Evolutionary conservation across 2,329 filamentous ascomycete species (phyloP).

Genomic region (Calonectria pauciramosa): DNA sequence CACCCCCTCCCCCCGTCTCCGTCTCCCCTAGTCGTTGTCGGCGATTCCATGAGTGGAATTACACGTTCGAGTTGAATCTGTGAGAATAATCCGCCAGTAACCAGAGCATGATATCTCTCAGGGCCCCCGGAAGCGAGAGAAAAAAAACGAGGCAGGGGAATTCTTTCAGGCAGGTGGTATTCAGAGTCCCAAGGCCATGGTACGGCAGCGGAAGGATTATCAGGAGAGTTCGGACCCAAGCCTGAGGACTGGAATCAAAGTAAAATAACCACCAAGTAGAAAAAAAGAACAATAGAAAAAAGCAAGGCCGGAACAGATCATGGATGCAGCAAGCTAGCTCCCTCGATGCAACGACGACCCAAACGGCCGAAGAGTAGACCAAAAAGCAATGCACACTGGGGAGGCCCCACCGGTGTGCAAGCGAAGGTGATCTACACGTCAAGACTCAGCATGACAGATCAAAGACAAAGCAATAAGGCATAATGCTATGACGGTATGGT

Average conservation of each 20-base stretch:
- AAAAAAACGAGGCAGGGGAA: not conserved
- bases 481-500: not conserved
- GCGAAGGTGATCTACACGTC: not conserved
- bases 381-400: not conserved
- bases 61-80: not conserved
- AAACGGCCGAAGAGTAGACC: not conserved
- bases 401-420: not conserved
- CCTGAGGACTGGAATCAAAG: slow-evolving; percentile 15
- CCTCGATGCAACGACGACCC: not conserved
- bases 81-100: slow-evolving; percentile 27
- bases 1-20: not conserved
- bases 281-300: not conserved
- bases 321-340: not conserved
- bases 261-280: slow-evolving; percentile 11
- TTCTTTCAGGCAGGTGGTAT: not conserved
- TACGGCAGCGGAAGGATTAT: slow-evolving; percentile 1
- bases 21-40: slow-evolving; percentile 6
- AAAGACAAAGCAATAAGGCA: not conserved
- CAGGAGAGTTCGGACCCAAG: slow-evolving; percentile 3
- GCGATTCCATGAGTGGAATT: slow-evolving; percentile 3
- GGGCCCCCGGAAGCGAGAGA: not conserved
- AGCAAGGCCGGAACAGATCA: not conserved
- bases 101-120: not conserved
- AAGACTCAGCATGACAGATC: not conserved
- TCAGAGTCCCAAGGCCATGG: slow-evolving; percentile 22